A percentile compares a stretch with the other conserved stretches of the same genome.
These are phyloP conservation scores for Thozetella sp. DNA, from an alignment of 495 filamentous ascomycete genomes.

Conservation along the genomic window DNA sequence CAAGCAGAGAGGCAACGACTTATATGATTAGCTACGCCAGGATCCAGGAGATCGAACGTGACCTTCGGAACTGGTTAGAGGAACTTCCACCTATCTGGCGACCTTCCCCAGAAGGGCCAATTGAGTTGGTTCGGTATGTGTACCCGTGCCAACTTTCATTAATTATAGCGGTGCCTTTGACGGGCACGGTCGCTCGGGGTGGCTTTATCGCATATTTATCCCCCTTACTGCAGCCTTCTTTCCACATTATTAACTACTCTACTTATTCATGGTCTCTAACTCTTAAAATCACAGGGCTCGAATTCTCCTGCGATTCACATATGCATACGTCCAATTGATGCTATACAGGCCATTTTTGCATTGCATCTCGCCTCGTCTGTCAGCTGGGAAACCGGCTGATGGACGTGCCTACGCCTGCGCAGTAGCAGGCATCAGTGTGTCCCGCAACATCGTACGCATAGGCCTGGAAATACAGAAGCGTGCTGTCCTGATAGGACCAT, in stretches of 20 bases:
- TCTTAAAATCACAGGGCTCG: no score
- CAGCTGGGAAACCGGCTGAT: slow-evolving; percentile 68
- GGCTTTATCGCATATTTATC: no score
- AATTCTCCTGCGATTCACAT: slow-evolving; percentile 84
- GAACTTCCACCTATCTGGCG: slow-evolving; percentile 72
- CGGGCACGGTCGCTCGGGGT: no score
- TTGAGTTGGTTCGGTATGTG: slow-evolving; percentile 74
- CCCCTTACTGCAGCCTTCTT: no score
- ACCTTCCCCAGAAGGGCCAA: slow-evolving; percentile 72
- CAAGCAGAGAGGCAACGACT: slow-evolving; percentile 36
- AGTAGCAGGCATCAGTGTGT: slow-evolving; percentile 87
- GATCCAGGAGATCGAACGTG: slow-evolving; percentile 87
- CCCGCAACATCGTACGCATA: slow-evolving; percentile 93
- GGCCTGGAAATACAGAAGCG: slow-evolving; percentile 85
- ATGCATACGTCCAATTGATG: slow-evolving; percentile 91
- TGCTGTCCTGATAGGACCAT: slow-evolving; percentile 82
- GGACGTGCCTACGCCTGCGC: slow-evolving; percentile 89
- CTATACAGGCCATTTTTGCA: slow-evolving; percentile 95
- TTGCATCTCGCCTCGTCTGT: slow-evolving; percentile 76
- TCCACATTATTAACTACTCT: no score
- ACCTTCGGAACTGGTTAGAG: slow-evolving; percentile 85
- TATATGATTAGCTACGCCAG: slow-evolving; percentile 89
- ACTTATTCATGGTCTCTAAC: no score
- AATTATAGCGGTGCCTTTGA: no score
- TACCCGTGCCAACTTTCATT: no score